These are phyloP conservation scores for Elongisporangium undulatum DNA, from an alignment of 352 stramenopile species.

Conservation along the genomic window DNA sequence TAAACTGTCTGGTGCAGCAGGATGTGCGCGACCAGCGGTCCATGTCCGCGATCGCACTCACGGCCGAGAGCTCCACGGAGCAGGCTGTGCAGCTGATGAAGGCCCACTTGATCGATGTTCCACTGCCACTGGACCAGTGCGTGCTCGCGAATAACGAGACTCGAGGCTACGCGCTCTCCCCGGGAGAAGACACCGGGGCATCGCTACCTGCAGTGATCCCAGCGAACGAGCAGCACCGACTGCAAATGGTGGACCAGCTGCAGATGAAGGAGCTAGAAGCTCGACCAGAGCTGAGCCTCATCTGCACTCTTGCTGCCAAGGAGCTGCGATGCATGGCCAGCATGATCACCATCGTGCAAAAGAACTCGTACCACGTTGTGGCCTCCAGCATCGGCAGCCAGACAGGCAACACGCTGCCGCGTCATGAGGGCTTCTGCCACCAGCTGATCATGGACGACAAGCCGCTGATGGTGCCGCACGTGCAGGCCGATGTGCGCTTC, in stretches of 20 bases:
- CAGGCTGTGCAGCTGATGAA: neutral
- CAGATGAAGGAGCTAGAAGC: conserved; percentile 31
- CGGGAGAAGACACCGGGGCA: conserved; percentile 10
- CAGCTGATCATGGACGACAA: conserved; percentile 56
- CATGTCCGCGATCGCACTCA: neutral
- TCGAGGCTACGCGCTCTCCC: conserved; percentile 32
- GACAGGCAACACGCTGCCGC: conserved; percentile 26
- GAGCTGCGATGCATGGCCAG: conserved; percentile 23
- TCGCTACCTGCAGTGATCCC: conserved; percentile 24
- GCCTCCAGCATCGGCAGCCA: conserved; percentile 25
- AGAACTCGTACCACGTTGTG: conserved; percentile 33
- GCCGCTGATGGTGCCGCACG: conserved; percentile 55
- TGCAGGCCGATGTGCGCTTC: conserved; percentile 67
- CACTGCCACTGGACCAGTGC: conserved; percentile 11
- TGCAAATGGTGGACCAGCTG: conserved; percentile 29
- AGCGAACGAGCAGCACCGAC: conserved; percentile 32
- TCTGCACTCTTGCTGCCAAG: conserved; percentile 24
- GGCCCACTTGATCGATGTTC: neutral
- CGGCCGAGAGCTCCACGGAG: neutral
- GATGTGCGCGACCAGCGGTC: neutral
- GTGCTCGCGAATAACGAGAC: conserved; percentile 30
- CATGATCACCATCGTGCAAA: conserved; percentile 28
- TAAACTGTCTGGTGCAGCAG: neutral
- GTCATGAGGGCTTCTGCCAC: conserved; percentile 55
- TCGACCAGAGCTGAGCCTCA: conserved; percentile 20